Evolutionary conservation across 306 rosid species (phyloP).

Genomic region (Corylus heterophylla): DNA sequence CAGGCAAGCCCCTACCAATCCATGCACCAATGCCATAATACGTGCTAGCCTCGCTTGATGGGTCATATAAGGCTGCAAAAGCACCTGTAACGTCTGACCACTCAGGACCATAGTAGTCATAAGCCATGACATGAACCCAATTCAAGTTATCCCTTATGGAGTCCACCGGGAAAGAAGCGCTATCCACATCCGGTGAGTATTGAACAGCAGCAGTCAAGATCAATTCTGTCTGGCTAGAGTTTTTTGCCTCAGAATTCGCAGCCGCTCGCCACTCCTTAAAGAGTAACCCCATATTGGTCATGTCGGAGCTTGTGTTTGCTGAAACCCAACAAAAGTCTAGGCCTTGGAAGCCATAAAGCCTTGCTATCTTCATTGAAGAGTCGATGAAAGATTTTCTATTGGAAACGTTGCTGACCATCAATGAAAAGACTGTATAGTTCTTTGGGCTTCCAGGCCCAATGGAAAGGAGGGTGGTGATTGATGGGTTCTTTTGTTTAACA

Average conservation of each 20-base stretch:
- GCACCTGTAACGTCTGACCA: conserved; percentile 9
- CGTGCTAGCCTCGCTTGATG: conserved; percentile 8
- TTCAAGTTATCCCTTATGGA: conserved; percentile 35
- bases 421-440: not conserved
- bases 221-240: conserved; percentile 4
- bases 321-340: conserved; percentile 34
- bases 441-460: not conserved
- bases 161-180: conserved; percentile 22
- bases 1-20: conserved; percentile 21
- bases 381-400: conserved; percentile 34
- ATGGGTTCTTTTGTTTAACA: conserved; percentile 33
- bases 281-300: conserved; percentile 31
- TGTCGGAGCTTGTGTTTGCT: conserved; percentile 24
- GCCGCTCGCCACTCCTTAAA: conserved; percentile 40
- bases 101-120: conserved; percentile 19
- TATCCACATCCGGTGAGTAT: not conserved
- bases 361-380: conserved; percentile 34
- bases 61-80: conserved; percentile 32
- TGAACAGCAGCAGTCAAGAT: conserved; percentile 29
- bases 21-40: conserved; percentile 27
- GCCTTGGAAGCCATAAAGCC: conserved; percentile 39
- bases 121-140: conserved; percentile 40
- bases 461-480: conserved; percentile 32
- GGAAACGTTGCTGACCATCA: conserved; percentile 19
- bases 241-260: conserved; percentile 22